Conservation (phyloP, 2,329 filamentous ascomycete species). For the Xylariaceae sp. region DNA sequence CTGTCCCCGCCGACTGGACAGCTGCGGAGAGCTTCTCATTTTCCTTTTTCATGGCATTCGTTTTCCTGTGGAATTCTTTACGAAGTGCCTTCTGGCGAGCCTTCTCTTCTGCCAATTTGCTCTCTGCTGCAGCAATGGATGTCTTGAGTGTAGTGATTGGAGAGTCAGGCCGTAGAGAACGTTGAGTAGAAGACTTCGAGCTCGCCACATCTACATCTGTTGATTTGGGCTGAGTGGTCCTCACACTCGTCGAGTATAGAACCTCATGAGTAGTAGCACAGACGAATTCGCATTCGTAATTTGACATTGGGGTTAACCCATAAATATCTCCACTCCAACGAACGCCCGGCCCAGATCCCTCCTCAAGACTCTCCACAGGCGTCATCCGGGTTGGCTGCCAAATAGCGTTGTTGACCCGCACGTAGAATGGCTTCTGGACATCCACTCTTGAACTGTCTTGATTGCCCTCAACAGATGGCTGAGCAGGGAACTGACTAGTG, state of each 20-base stretch:
- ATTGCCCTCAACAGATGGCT: conserved; percentile 45
- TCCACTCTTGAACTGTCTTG: conserved; percentile 61
- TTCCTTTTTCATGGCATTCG: conserved; percentile 73
- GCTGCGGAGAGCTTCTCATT: conserved; percentile 72
- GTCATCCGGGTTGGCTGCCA: conserved; percentile 81
- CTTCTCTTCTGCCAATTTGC: conserved; percentile 72
- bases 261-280: conserved; percentile 68
- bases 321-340: conserved; percentile 76
- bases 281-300: conserved; percentile 80
- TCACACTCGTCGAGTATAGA: conserved; percentile 74
- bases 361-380: conserved; percentile 48
- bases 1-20: conserved; percentile 71
- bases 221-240: conserved; percentile 62
- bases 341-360: conserved; percentile 48
- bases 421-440: conserved; percentile 76
- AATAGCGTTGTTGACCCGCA: conserved; percentile 77
- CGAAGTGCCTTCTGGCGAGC: conserved; percentile 71
- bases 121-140: conserved; percentile 74
- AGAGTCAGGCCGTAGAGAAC: conserved; percentile 73
- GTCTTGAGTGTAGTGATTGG: conserved; percentile 78
- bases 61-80: conserved; percentile 75
- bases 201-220: conserved; percentile 45
- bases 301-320: conserved; percentile 72
- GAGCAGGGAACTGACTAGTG: conserved; percentile 67
- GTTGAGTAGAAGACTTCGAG: conserved; percentile 53